A percentile compares a stretch with the other conserved stretches of the same genome.
Conservation (phyloP, 148 eudicot genomes). For the Rhododendron ferrugineum region DNA sequence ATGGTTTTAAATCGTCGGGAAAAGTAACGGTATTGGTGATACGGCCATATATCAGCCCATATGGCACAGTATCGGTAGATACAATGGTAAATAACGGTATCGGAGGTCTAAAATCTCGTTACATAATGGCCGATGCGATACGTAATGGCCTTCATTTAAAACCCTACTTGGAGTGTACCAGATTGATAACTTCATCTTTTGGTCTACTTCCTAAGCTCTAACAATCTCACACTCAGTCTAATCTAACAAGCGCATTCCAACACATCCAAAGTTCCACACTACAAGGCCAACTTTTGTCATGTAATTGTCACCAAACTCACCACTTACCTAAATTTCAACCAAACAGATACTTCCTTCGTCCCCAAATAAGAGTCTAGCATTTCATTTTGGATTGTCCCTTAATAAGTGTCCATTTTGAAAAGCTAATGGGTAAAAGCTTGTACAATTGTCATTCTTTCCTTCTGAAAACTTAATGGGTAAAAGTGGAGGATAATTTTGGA, state of each 20-base stretch:
- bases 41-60: not conserved
- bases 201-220: not conserved
- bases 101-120: not conserved
- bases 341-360: too few species aligned
- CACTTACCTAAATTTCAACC: not conserved
- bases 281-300: not conserved
- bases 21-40: not conserved
- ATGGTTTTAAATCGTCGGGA: not conserved
- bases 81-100: not conserved
- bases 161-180: not conserved
- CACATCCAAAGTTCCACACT: not conserved
- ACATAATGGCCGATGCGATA: not conserved
- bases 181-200: not conserved
- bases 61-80: not conserved
- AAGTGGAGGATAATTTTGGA: too few species aligned
- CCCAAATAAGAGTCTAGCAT: not conserved
- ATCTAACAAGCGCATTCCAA: not conserved
- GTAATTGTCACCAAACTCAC: not conserved
- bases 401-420: too few species aligned
- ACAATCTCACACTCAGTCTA: not conserved
- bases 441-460: too few species aligned
- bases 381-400: not conserved
- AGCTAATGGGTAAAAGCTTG: too few species aligned
- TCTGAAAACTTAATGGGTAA: too few species aligned
- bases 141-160: not conserved